Percentiles rank a stretch among this genome's conserved stretches.
phyloP scores from a whole-genome alignment of 352 stramenopile genomes.

The Aphanomyces astaci region DNA sequence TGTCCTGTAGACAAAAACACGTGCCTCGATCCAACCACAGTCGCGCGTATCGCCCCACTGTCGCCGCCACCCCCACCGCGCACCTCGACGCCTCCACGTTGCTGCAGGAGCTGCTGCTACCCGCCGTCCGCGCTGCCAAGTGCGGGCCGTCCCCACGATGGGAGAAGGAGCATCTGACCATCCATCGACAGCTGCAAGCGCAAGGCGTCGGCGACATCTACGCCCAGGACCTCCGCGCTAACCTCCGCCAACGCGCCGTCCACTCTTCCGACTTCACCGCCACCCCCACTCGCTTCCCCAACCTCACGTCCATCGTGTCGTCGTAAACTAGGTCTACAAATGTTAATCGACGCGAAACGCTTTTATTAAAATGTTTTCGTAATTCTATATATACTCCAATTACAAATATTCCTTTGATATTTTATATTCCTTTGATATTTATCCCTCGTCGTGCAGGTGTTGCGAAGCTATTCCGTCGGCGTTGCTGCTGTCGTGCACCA shows the following conservation, averaged over 20 bases:
- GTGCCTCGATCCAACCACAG: constrained; percentile 33
- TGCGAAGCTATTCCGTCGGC: background rate
- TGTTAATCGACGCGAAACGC: too few relatives aligned
- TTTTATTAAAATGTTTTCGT: too few relatives aligned
- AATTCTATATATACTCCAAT: too few relatives aligned
- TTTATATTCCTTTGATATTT: background rate
- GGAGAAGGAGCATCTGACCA: constrained; percentile 4
- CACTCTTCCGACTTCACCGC: background rate
- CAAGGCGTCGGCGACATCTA: constrained; percentile 10
- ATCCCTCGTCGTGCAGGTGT: background rate
- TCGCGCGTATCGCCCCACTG: constrained; percentile 48
- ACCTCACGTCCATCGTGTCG: background rate
- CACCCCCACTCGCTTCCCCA: background rate
- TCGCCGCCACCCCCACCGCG: constrained; percentile 45
- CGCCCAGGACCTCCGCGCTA: background rate
- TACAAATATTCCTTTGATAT: too few relatives aligned
- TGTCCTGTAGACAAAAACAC: constrained; percentile 28
- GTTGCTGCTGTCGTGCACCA: constrained; percentile 7
- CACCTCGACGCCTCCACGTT: constrained; percentile 56
- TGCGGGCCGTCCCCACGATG: background rate
- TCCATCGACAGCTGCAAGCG: background rate
- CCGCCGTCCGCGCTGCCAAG: constrained; percentile 44
- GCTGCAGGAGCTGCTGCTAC: constrained; percentile 51
- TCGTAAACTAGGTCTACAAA: background rate
- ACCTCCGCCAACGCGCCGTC: background rate